Base-by-base conservation (phyloP, 2,329 filamentous ascomycete genomes). In the Aspergillus phoenicis region DNA sequence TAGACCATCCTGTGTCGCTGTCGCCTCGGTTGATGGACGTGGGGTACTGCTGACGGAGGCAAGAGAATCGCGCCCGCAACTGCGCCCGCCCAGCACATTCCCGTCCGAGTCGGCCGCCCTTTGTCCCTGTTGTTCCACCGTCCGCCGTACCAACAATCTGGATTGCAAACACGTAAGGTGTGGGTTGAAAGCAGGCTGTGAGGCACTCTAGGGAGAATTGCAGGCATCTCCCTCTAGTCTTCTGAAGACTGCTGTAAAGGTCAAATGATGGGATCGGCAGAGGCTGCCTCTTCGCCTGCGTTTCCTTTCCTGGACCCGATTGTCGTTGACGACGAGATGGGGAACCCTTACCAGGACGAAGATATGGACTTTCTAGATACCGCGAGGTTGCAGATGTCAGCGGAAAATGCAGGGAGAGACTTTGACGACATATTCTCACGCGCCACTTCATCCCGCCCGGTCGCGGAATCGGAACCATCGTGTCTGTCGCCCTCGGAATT, bases 341-440 rank as follows among this genome's bases (percentile, higher is more conserved):
- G 76, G 59, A 74, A 72, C 58, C 63, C 72, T 36, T 78, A 76
- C 60, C 72, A 74, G 59, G 74, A 80, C 60, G 69, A 73, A 54
- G 75, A 81, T 59, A 75, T 80, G 71, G 75, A 78, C 58, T 78
- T 80, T 48, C 71, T 81, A 49, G 73, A 80, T 57, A 71, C 73
- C 24, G 68, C 73, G 52, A 69, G 74, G 57, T 70, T 75, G 28
- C 73, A 78, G 39, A 73, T 76, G 54, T 69, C 77, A 26, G 67
- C 71, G 13, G 67, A 74, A 36, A 70, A 70, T 38, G 74, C 75
- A 52, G 77, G 75, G 41, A 73, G 74, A 39, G 76, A 78, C 43
- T 80, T 80, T 56, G 78, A 81, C 61, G 75, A 77, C 58, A 67
- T 81, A 33, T 76, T 80, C 57, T 68, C 71, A 59, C 73, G 63